Conservation (phyloP, 176 grass and related monocot species). For the Carex pumila region DNA sequence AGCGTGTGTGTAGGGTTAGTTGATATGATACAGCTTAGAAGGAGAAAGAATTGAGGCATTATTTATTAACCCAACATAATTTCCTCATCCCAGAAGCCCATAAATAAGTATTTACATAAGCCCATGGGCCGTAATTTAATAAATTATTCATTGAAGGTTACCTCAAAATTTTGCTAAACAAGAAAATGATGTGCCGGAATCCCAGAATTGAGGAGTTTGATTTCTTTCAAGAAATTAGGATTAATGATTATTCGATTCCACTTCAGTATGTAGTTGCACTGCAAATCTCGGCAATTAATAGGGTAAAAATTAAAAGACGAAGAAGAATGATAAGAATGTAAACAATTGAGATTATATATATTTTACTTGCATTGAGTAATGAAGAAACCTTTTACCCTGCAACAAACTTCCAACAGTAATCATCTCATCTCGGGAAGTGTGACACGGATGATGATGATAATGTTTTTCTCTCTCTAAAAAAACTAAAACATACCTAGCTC, state of each 20-base stretch:
- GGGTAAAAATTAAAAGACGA: too few species aligned
- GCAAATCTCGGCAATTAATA: too few species aligned
- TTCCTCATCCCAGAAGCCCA: neutral
- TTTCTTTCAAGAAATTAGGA: too few species aligned
- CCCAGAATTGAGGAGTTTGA: neutral
- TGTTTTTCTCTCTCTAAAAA: neutral
- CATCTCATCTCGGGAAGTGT: neutral
- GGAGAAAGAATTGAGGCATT: too few species aligned
- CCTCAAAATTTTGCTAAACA: neutral
- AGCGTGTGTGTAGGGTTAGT: too few species aligned
- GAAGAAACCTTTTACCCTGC: too few species aligned
- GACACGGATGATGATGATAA: neutral
- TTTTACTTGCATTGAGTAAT: neutral
- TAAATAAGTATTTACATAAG: neutral
- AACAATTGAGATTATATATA: neutral
- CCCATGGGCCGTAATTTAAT: neutral
- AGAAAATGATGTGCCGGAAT: neutral
- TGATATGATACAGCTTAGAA: too few species aligned
- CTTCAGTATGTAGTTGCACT: too few species aligned
- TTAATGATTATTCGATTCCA: too few species aligned
- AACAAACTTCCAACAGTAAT: too few species aligned
- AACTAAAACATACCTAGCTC: neutral
- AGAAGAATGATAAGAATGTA: too few species aligned
- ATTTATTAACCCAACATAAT: too few species aligned
- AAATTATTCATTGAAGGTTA: neutral